phyloP scores from a whole-genome alignment of 2,329 filamentous ascomycete species.

The Hypoxylon sp. region DNA sequence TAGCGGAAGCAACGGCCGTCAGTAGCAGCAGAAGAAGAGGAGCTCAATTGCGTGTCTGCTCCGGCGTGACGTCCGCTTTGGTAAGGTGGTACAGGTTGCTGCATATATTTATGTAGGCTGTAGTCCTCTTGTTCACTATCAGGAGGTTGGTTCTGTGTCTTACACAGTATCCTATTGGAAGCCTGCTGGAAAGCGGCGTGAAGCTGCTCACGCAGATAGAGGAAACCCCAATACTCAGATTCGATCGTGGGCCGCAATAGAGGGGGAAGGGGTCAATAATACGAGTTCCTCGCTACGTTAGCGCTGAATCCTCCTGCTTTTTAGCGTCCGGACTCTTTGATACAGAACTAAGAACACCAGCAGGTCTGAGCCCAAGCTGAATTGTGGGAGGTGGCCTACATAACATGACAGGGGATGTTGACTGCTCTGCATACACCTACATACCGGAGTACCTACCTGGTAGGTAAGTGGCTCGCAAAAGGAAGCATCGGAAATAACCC shows the following conservation, averaged over 20 bases:
- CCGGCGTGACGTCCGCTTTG: slow-evolving; percentile 32
- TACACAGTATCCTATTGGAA: slow-evolving; percentile 1
- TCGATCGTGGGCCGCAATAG: slow-evolving; percentile 15
- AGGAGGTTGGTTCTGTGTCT: slow-evolving; percentile 23
- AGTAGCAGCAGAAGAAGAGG: slow-evolving; percentile 5
- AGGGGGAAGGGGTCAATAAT: slow-evolving; percentile 31
- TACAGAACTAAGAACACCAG: slow-evolving; percentile 8
- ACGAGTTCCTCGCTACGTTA: slow-evolving; percentile 1
- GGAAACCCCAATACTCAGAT: neutral
- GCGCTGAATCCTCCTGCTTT: slow-evolving; percentile 27
- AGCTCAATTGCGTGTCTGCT: slow-evolving; percentile 21
- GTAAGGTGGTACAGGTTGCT: slow-evolving; percentile 41
- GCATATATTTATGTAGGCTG: slow-evolving; percentile 35
- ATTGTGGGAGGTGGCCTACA: neutral
- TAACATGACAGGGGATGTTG: neutral
- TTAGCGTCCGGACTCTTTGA: slow-evolving; percentile 27
- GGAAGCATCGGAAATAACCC: slow-evolving; percentile 5
- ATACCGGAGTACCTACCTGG: neutral
- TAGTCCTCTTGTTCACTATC: slow-evolving; percentile 10
- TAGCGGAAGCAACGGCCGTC: slow-evolving; percentile 13
- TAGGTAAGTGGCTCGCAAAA: neutral
- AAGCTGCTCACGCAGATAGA: slow-evolving; percentile 11
- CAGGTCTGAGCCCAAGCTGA: slow-evolving; percentile 26
- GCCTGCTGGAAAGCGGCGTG: slow-evolving; percentile 6
- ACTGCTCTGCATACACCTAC: neutral